Evolutionary conservation across 352 stramenopile species (phyloP), one percentile per base, ranked within the genome.

Genomic region (Phytophthora aleatoria): DNA sequence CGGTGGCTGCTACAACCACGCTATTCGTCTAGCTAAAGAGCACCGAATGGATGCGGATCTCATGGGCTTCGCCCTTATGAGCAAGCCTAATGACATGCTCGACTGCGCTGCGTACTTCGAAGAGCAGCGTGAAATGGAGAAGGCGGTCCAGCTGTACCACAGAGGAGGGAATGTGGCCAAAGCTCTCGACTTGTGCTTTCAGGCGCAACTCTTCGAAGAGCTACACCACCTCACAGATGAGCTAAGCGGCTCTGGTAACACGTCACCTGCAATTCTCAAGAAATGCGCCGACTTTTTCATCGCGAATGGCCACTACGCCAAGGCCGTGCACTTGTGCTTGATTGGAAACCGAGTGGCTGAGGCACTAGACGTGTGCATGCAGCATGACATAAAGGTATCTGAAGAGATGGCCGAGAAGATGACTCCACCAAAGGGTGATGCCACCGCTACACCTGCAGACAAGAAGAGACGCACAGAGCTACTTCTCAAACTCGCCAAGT

Each of bases 211-310:
- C 11, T 97, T 96, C 43, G 89, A 96, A 24, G 84, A 95, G 51
- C 71, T 97, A 20, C 85, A 94, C 41, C 72, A 89, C 20, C 87
- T 97, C 50, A 94, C 90, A 0, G 89, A 97, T 42, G 81, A 96
- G 30, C 75, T 97, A 5, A 84, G 84, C 7, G 57, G 73, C 1
- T 79, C 69, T 38, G 70, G 64, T 44, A 89, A 76, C 57, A 86
- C 84, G 31, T 89, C 87, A 5, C 84, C 87, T n/a, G 73, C 87
- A 26, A 86, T 98, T 31, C 73, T 98, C 30, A 92, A 88, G 55
- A 87, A 89, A 13, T 98, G 94, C 55, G 90, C 90, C 28, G 90
- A 98, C 47, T 98, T 98, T 63, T 98, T 98, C 68, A 84, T 96
- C 27, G 64, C 85, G 30, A 95, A 98, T 50, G 81, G 78, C 1